These are phyloP conservation scores for Neoarthrinium moseri DNA, from an alignment of 2,329 filamentous ascomycete genomes.

Conservation along the genomic window DNA sequence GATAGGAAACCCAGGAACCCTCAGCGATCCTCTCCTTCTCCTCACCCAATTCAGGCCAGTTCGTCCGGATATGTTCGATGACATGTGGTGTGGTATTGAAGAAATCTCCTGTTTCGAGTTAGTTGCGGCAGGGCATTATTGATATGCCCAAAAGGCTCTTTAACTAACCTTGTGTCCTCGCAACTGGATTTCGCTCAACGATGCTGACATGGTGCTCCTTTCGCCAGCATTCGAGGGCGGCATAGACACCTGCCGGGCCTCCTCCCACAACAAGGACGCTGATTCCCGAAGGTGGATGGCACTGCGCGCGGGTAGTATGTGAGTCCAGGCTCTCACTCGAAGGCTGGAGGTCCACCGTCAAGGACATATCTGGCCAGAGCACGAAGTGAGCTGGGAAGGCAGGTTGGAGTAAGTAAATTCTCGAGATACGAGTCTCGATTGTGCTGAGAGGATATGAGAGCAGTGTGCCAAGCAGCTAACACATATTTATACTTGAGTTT, in stretches of 20 bases:
- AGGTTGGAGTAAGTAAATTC: no score
- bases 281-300: not conserved
- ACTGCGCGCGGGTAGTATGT: no score
- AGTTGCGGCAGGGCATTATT: not conserved
- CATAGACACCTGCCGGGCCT: not conserved
- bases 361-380: no score
- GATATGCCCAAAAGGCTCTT: not conserved
- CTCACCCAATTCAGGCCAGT: conserved; percentile 16
- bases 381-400: no score
- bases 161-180: not conserved
- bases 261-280: not conserved
- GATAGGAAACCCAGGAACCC: conserved; percentile 17
- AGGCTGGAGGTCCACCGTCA: no score
- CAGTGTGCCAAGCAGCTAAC: no score
- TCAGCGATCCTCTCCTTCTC: conserved; percentile 5
- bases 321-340: no score
- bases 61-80: conserved; percentile 13
- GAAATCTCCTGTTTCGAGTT: conserved; percentile 17
- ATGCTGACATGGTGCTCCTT: conserved; percentile 2
- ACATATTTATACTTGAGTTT: no score
- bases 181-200: not conserved
- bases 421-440: no score
- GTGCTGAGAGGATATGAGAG: no score
- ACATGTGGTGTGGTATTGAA: conserved; percentile 17
- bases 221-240: conserved; percentile 1